Evolutionary conservation across 1,139 yeast species (phyloP).

Genomic region (Yamadazyma conglobata): DNA sequence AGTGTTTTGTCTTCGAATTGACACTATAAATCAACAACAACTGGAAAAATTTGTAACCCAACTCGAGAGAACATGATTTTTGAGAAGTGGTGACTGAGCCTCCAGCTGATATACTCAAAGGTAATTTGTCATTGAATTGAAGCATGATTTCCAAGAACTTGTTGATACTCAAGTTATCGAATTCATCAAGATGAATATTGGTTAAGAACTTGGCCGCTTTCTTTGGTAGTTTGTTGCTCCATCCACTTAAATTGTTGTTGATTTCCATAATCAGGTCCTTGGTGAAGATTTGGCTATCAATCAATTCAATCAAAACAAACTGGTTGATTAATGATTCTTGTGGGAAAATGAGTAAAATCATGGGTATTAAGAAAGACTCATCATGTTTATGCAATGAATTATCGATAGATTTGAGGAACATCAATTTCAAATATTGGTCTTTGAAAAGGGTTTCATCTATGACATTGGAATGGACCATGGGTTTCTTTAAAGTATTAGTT

Average conservation of each 20-base stretch:
- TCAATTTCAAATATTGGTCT: constrained; percentile 26
- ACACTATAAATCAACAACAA: constrained; percentile 35
- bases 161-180: constrained; percentile 29
- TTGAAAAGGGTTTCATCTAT: constrained; percentile 18
- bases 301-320: constrained; percentile 30
- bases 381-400: constrained; percentile 40
- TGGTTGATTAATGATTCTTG: constrained; percentile 24
- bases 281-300: constrained; percentile 32
- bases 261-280: constrained; percentile 24
- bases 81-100: constrained; percentile 31
- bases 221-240: constrained; percentile 25
- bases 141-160: constrained; percentile 32
- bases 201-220: constrained; percentile 21
- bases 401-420: constrained; percentile 38
- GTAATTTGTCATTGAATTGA: constrained; percentile 41
- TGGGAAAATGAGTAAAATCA: constrained; percentile 31
- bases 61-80: constrained; percentile 27
- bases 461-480: constrained; percentile 21
- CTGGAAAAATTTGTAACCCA: constrained; percentile 32
- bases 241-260: constrained; percentile 24
- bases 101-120: constrained; percentile 43
- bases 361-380: constrained; percentile 39
- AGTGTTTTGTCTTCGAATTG: constrained; percentile 30
- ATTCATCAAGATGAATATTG: constrained; percentile 28
- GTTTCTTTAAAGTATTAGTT: constrained; percentile 24